Evolutionary conservation across 2,329 filamentous ascomycete species (phyloP).

Genomic region (Xylariaceae sp.): DNA sequence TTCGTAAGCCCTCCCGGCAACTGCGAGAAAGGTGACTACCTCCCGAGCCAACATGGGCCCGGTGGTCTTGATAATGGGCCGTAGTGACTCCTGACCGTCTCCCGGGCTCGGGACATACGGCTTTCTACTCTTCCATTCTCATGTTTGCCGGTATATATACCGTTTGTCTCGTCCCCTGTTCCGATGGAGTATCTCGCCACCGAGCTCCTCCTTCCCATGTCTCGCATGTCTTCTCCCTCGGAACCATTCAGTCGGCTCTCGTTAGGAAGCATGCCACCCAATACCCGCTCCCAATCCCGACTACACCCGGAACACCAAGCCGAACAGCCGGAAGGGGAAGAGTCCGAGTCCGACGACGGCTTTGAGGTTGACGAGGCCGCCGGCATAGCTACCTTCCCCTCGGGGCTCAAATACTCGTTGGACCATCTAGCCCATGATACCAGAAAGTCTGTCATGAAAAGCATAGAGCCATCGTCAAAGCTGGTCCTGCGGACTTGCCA

Average conservation of each 20-base stretch:
- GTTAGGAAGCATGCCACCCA: conserved; percentile 32
- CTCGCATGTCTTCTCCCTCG: conserved; percentile 27
- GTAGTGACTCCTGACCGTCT: too few species aligned
- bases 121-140: too few species aligned
- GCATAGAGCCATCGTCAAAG: conserved; percentile 40
- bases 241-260: conserved; percentile 33
- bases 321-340: conserved; percentile 8
- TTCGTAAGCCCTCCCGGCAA: neutral
- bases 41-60: conserved; percentile 16
- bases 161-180: too few species aligned
- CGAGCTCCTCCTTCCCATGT: too few species aligned
- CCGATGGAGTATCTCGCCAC: too few species aligned
- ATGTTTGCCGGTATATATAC: too few species aligned
- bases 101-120: too few species aligned
- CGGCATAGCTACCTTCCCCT: conserved; percentile 27
- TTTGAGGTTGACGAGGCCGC: conserved; percentile 23
- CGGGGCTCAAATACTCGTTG: conserved; percentile 28
- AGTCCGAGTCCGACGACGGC: conserved; percentile 20
- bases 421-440: conserved; percentile 25
- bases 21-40: conserved; percentile 1
- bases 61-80: conserved; percentile 17
- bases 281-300: too few species aligned
- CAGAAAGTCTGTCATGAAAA: conserved; percentile 32
- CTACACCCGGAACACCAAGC: too few species aligned
- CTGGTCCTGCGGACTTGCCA: conserved; percentile 44